Evolutionary conservation across 2,329 filamentous ascomycete genomes (phyloP).

Genomic region (Fonsecaea multimorphosa): DNA sequence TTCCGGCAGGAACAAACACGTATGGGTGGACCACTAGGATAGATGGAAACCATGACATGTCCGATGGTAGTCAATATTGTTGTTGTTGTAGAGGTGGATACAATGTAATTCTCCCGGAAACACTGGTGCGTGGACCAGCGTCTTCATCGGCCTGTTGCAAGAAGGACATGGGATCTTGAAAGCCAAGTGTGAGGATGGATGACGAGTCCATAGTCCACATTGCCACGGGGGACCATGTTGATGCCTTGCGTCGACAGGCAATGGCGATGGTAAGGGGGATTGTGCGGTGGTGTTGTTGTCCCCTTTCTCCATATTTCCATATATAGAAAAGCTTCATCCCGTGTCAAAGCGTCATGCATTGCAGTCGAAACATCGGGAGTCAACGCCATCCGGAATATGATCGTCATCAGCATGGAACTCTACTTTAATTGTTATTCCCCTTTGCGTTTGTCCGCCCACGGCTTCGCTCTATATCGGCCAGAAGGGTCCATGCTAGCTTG

Average conservation of each 20-base stretch:
- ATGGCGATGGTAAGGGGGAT: background rate
- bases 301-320: background rate
- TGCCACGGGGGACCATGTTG: background rate
- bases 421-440: background rate
- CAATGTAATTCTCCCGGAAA: background rate
- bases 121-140: background rate
- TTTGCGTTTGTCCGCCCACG: background rate
- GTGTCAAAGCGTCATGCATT: background rate
- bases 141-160: background rate
- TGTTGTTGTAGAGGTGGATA: background rate
- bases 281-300: background rate
- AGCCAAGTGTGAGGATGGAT: background rate
- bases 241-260: background rate
- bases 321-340: background rate
- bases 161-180: background rate
- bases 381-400: background rate
- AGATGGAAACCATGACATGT: constrained; percentile 9
- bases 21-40: background rate
- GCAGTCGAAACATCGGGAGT: background rate
- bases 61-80: constrained; percentile 12
- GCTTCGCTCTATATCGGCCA: background rate
- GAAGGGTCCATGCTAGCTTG: background rate
- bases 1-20: background rate
- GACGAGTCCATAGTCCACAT: background rate
- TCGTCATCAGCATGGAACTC: background rate